Conservation (phyloP, 2,329 filamentous ascomycete genomes). For the Fusarium chaquense region DNA sequence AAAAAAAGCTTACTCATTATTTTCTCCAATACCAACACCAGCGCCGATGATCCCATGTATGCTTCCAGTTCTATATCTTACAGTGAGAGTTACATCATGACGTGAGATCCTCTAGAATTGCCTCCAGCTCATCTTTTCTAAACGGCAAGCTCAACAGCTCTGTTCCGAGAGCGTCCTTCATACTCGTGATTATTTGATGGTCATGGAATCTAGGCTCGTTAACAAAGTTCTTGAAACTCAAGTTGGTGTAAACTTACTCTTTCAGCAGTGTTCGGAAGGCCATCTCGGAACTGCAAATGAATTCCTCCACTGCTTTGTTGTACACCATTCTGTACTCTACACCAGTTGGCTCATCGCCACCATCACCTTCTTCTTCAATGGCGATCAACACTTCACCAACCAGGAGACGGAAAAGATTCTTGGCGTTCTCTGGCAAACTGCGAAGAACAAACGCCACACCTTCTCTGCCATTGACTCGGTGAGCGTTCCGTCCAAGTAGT, state of each 20-base stretch:
- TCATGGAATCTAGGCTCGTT: conserved; percentile 80
- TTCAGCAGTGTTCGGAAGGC: conserved; percentile 94
- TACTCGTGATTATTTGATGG: conserved; percentile 94
- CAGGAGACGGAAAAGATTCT: conserved; percentile 85
- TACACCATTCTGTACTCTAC: conserved; percentile 94
- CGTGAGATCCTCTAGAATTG: conserved; percentile 80
- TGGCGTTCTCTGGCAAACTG: conserved; percentile 91
- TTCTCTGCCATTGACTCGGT: conserved; percentile 87
- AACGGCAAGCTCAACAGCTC: conserved; percentile 90
- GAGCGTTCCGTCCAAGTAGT: conserved; percentile 82
- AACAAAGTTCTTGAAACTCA: conserved; percentile 44
- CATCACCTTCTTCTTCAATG: conserved; percentile 69
- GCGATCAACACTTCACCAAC: conserved; percentile 85
- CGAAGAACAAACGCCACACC: conserved; percentile 92
- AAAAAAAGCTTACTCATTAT: conserved; percentile 9
- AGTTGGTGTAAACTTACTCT: conserved; percentile 69
- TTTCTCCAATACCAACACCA: conserved; percentile 18
- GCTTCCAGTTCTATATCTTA: conserved; percentile 16
- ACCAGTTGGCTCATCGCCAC: conserved; percentile 69
- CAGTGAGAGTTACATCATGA: conserved; percentile 40
- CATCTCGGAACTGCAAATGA: conserved; percentile 97
- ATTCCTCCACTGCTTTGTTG: conserved; percentile 95
- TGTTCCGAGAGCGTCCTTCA: conserved; percentile 85
- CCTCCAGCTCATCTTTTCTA: conserved; percentile 87
- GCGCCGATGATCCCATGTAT: conserved; percentile 23